Base-by-base conservation (phyloP, 2,329 filamentous ascomycete species). In the Calonectria honghensis region DNA sequence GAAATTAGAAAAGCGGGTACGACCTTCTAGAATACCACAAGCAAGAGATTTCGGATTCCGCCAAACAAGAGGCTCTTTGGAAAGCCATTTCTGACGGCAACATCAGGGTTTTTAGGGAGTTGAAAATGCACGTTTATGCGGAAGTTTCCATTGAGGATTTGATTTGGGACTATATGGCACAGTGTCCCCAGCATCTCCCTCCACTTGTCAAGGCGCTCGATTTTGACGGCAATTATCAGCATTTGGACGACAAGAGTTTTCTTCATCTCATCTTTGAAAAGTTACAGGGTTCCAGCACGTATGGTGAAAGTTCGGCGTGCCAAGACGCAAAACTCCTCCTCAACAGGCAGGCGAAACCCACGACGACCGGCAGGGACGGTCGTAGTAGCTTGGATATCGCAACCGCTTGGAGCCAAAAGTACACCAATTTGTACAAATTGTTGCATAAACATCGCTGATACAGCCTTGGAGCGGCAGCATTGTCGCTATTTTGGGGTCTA, bases 1-100 rank as follows among this genome's bases (percentile, higher is more conserved):
- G 37, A 10, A 4, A 50, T 48, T 65, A 65, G 61, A 65, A 50
- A 16, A 32, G 37, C 61, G 61, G 61, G 29, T 65, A 65, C 18
- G 61, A 65, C 41, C 20, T 65, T 27, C n/a, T 65, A 5, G 29
- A 29, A 45, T 41, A 65, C 10, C 61, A 65, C 29, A 14, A n/a
- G 48, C 27, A 50, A 14, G 29, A 32, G 16, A 65, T 65, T 13
- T 41, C 61, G 24, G 11, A 20, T 4, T 41, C 45, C 1, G 20
- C 31, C 9, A 6, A 31, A 11, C 61, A 32, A 2, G 27, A 35
- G 37, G 41, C 41, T 35, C n/a, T 65, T 11, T 16, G 31, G 29
- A 20, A 13, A 6, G 45, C 61, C 2, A 20, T 65, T 24, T 50
- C 41, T 10, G 18, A 20, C 18, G 35, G 16, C 10, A 65, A 65